phyloP scores from a whole-genome alignment of 2,329 filamentous ascomycete species.

The Lasiodiplodia hormozganensis region DNA sequence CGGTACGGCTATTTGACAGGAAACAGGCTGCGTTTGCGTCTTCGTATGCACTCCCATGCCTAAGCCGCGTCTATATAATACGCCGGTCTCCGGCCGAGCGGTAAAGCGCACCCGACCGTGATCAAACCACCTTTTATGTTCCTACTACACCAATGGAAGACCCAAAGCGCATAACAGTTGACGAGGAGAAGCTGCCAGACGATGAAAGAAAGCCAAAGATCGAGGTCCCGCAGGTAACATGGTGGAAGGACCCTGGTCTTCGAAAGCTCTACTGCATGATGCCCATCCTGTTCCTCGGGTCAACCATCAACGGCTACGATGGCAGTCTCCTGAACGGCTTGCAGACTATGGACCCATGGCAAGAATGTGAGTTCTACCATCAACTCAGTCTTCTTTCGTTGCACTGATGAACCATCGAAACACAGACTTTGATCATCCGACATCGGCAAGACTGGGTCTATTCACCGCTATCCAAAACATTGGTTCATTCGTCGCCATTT shows the following conservation, averaged over 20 bases:
- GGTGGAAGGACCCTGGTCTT: slow-evolving; percentile 41
- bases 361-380: slow-evolving; percentile 46
- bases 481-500: slow-evolving; percentile 53
- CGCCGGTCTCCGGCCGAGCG: not conserved
- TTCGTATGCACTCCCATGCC: not conserved
- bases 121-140: not conserved
- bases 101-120: not conserved
- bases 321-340: slow-evolving; percentile 58
- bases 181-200: slow-evolving; percentile 11
- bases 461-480: slow-evolving; percentile 59
- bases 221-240: slow-evolving; percentile 42
- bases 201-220: not conserved
- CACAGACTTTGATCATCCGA: slow-evolving; percentile 41
- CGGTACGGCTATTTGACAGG: not conserved
- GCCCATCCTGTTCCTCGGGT: slow-evolving; percentile 40
- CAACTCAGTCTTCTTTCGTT: not conserved
- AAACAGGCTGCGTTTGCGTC: not conserved
- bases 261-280: slow-evolving; percentile 42
- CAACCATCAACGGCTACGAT: slow-evolving; percentile 56
- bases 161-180: not conserved
- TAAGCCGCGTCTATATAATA: slow-evolving; percentile 6
- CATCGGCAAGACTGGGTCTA: slow-evolving; percentile 50
- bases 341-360: slow-evolving; percentile 55
- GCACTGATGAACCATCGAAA: slow-evolving; percentile 34
- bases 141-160: not conserved